phyloP scores from a whole-genome alignment of 352 stramenopile species.

The Thraustotheca clavata region DNA sequence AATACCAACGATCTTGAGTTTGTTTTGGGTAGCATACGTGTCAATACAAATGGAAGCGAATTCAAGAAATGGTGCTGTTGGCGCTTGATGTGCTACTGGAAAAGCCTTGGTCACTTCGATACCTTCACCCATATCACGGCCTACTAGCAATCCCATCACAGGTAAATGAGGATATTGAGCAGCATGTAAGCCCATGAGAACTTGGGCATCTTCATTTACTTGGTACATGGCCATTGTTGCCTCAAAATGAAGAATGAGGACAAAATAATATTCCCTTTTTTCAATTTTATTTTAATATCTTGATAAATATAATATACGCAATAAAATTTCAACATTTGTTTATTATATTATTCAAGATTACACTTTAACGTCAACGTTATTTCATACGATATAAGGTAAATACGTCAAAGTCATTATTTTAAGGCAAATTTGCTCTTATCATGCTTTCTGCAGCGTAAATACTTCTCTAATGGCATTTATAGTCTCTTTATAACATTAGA shows the following conservation, averaged over 20 bases:
- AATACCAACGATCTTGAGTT: constrained; percentile 20
- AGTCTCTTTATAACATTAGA: too few relatives aligned
- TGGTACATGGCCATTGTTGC: constrained; percentile 8
- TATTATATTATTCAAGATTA: too few relatives aligned
- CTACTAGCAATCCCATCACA: constrained; percentile 13
- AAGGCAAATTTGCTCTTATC: too few relatives aligned
- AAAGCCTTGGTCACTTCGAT: constrained; percentile 18
- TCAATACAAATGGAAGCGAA: constrained; percentile 17
- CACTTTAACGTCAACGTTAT: too few relatives aligned
- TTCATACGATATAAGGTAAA: too few relatives aligned
- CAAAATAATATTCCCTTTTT: neutral
- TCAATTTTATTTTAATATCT: too few relatives aligned
- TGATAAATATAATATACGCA: too few relatives aligned
- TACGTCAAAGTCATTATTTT: too few relatives aligned
- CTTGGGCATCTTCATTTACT: constrained; percentile 16
- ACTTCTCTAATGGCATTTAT: too few relatives aligned
- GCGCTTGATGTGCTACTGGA: constrained; percentile 6
- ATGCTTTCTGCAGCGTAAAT: too few relatives aligned
- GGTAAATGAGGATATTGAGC: constrained; percentile 16
- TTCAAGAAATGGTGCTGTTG: constrained; percentile 17
- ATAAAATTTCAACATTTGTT: too few relatives aligned
- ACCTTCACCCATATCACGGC: constrained; percentile 4
- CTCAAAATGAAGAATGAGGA: neutral
- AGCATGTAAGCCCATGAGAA: constrained; percentile 16
- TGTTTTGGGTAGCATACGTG: neutral